Evolutionary conservation across 805 yeast genomes (phyloP).

Genomic region (Starmerella sirachaensis): DNA sequence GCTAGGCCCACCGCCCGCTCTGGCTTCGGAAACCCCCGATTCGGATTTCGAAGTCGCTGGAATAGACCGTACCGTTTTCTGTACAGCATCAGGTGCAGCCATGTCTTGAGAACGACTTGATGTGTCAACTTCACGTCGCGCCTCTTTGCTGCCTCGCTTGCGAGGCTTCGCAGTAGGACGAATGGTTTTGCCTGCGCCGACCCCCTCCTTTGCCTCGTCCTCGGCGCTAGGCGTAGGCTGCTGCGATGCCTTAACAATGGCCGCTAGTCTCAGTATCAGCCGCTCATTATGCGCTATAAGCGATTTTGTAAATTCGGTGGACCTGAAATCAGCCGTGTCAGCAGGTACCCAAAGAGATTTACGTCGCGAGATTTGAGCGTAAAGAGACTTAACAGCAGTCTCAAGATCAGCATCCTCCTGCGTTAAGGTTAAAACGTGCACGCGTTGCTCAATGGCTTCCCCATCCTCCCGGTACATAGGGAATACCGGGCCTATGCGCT

Average conservation of each 20-base stretch:
- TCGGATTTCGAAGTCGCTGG: no score
- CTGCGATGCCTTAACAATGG: background rate
- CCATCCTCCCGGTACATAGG: constrained; percentile 15
- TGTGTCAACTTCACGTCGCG: no score
- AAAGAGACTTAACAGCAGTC: constrained; percentile 20
- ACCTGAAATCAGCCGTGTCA: background rate
- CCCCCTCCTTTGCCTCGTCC: no score
- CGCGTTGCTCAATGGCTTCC: constrained; percentile 1
- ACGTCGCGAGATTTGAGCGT: constrained; percentile 12
- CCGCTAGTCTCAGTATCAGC: background rate
- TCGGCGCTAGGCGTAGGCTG: no score
- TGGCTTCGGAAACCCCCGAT: no score
- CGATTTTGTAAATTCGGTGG: background rate
- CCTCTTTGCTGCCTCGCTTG: no score
- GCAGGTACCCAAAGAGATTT: background rate
- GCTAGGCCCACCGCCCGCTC: no score
- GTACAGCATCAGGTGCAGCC: no score
- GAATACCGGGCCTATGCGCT: constrained; percentile 12
- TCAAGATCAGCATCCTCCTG: constrained; percentile 11
- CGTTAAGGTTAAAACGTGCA: constrained; percentile 9
- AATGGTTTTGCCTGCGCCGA: no score
- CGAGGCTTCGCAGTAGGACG: no score
- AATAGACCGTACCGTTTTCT: no score
- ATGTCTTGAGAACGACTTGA: no score
- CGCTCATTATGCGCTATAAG: background rate